Base-by-base conservation (phyloP, 2,329 filamentous ascomycete species). In the Aureobasidium mangrovei region DNA sequence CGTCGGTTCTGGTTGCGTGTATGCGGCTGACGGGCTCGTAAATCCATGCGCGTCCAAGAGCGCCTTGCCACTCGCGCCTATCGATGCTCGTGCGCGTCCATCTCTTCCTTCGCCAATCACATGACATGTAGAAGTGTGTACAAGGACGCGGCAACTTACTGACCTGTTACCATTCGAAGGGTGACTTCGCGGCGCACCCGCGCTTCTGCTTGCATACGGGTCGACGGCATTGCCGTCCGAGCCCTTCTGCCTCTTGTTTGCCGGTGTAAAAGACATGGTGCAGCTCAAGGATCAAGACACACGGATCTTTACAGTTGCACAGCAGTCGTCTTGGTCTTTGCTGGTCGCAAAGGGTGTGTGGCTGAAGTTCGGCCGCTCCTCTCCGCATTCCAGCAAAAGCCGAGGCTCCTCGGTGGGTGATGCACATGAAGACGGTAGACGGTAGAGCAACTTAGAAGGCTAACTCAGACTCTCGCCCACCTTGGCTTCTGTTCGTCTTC, bases 221-320 rank as follows among this genome's bases (percentile, higher is more conserved):
- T 39, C 49, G 4, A 44, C 40, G 2, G 53, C 26, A 10, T 10
- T 38, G 9, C 47, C 54, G 31, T 47, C 42, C 2, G 29, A 3
- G 8, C 33, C 36, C 31, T 56, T 56, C 12, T 52, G 54, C 4
- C 54, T 36, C 29, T 56, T 56, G 33, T 46, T 53, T 35, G 46
- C 27, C 12, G 48, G 42, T n/a, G 38, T 32, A 26, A 18, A 18
- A 18, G 44, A 54, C 53, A 54, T 54, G 53, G 29, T 46, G 43
- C 36, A 32, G 43, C 43, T 46, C 31, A 36, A 28, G 38, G 1
- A 6, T 35, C 4, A 44, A 35, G 18, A 12, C 32, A 28, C 36
- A 32, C 43, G 31, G 43, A 46, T 18, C 18, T 18, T 18, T 18
- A 18, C 18, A 18, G 18, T 18, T 18, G 18, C 18, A 18, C 18